Base-by-base conservation (phyloP, 495 filamentous ascomycete species). In the Hyaloscypha hepaticicola region DNA sequence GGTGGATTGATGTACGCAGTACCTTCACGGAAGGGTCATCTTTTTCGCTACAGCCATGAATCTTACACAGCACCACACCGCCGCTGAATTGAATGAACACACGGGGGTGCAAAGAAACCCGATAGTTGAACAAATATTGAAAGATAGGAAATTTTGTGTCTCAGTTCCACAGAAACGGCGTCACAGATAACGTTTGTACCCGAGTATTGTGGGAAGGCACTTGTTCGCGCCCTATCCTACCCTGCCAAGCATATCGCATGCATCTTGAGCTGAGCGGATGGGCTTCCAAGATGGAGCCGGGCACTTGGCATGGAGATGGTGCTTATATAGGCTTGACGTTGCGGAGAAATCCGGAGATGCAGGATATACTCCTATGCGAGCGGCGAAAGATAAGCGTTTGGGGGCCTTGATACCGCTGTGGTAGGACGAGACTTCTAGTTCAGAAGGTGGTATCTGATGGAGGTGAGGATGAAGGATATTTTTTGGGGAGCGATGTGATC, bases 111-210 rank as follows among this genome's bases (percentile, higher is more conserved):
- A 7, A 28, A 55, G 26, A 21, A 55, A 55, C 26, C 22, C 9
- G 5, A 16, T 16, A 21, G 8, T 25, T 16, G 8, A 25, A 50
- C 4, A 16, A 24, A 21, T 25, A 16, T 24, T 7, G 25, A 0
- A 16, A 55, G n/a, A 28, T 26, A 21, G 8, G 21, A 16, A 7
- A 22, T n/a, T 9, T 26, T 16, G 8, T 16, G 51, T 28, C 51
- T 55, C 51, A 25, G 51, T 55, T 22, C 51, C 51, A 55, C 51
- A 16, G n/a, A n/a, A n/a, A n/a, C n/a, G n/a, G n/a, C n/a, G n/a
- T 22, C 25, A 55, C 9, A 55, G 51, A 55, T 55, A 55, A 55
- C 51, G 25, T 22, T 55, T 5, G 51, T 28, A 55, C 22, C 51
- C 27, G 9, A 26, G 51, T 55, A 55, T 28, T 22, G 51, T 26